Base-by-base conservation (phyloP, 2,329 filamentous ascomycete genomes). In the Pseudocercospora ulei region DNA sequence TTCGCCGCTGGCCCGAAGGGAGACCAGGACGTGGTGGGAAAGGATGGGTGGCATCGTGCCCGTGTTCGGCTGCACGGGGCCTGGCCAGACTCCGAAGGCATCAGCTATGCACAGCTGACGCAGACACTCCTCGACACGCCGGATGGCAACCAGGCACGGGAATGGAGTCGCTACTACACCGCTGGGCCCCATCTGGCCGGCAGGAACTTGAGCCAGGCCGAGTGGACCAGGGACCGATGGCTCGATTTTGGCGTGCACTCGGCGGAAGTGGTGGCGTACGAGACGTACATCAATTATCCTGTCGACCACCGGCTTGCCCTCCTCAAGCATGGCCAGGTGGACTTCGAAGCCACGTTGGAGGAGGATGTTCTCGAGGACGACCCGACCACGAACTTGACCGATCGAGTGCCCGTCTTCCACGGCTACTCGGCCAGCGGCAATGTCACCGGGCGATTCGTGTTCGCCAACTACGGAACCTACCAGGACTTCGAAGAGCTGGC, bases 351-450 rank as follows among this genome's bases (percentile, higher is more conserved):
- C 0, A 78, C 75, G 1, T 65, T 96, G 25, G 76, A 82, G 51
- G 90, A 98, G 61, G 85, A 93, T 56, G 71, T 88, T 1, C 66
- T 96, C 3, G 71, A 84, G 0, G 79, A 93, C 36, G 90, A 98
- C 58, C 73, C 77, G 2, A 92, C 86, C 0, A 85, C 78, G 11
- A 72, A 76, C 13, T 66, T 85, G 29, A 63, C 72, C 6, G 73
- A 86, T 53, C 71, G 84, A 18, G 72, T 96, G 14, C 86, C 88
- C 1, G 88, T 81, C 0, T 96, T 96, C 66, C 88, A 96, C 57
- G 90, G 88, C 37, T 96, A 95, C 62, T 93, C 85, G 3, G 86
- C 86, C 3, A 87, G 71, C 44, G 88, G 88, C 17, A 93, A 96
- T 59, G 88, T 92, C 31, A 95, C 88, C 0, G 85, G 76, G 2